These are phyloP conservation scores for Fusarium concolor DNA, from an alignment of 2,329 filamentous ascomycete species.

Conservation along the genomic window DNA sequence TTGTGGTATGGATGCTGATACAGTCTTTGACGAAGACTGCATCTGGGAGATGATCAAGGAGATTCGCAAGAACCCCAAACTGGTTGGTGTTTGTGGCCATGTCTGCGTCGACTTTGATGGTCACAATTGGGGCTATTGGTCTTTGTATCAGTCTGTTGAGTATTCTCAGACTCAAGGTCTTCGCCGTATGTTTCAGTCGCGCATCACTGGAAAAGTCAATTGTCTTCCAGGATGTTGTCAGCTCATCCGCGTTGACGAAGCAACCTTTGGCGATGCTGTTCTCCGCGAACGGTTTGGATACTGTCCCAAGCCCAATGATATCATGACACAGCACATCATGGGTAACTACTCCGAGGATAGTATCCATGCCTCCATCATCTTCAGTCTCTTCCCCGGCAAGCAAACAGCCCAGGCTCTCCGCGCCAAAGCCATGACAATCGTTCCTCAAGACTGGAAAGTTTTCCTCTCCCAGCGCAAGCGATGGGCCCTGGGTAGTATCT, in stretches of 20 bases:
- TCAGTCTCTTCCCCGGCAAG: slow-evolving; percentile 57
- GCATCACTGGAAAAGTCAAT: slow-evolving; percentile 62
- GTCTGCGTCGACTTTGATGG: slow-evolving; percentile 60
- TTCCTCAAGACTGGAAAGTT: slow-evolving; percentile 58
- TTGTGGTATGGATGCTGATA: slow-evolving; percentile 62
- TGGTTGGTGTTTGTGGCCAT: slow-evolving; percentile 62
- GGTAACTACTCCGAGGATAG: slow-evolving; percentile 62
- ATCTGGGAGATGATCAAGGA: slow-evolving; percentile 58
- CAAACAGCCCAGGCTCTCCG: slow-evolving; percentile 60
- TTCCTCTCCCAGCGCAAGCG: slow-evolving; percentile 62
- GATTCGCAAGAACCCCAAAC: slow-evolving; percentile 56
- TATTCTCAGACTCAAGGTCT: slow-evolving; percentile 62
- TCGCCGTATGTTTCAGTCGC: slow-evolving; percentile 61
- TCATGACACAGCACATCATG: slow-evolving; percentile 61
- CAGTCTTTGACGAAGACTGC: slow-evolving; percentile 59
- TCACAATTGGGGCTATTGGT: slow-evolving; percentile 57
- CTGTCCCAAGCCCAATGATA: slow-evolving; percentile 61
- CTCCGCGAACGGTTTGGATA: slow-evolving; percentile 61
- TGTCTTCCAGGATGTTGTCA: slow-evolving; percentile 63
- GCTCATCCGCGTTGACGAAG: slow-evolving; percentile 61
- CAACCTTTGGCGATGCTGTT: slow-evolving; percentile 60
- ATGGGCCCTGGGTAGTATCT: slow-evolving; percentile 61
- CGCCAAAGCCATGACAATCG: slow-evolving; percentile 60
- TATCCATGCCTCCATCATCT: slow-evolving; percentile 62
- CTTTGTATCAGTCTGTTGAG: slow-evolving; percentile 60